A percentile compares a stretch with the other conserved stretches of the same genome.
phyloP scores from a whole-genome alignment of 805 yeast species.

The Candida schatavii region DNA sequence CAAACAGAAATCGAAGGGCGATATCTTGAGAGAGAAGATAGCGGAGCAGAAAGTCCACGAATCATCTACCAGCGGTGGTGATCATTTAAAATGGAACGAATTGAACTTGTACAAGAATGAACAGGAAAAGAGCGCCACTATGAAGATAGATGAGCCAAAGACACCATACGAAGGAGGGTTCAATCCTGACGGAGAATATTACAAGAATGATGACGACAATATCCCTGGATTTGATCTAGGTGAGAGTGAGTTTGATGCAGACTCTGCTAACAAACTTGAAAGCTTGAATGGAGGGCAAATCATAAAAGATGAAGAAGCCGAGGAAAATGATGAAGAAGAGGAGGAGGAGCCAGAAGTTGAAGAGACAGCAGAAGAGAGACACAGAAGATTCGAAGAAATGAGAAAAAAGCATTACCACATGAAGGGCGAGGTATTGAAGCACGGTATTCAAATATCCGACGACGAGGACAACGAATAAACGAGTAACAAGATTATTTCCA shows the following conservation, averaged over 20 bases:
- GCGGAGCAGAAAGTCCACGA: slow-evolving; percentile 33
- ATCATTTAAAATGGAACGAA: slow-evolving; percentile 80
- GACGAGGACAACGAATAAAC: slow-evolving; percentile 19
- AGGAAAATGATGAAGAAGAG: slow-evolving; percentile 30
- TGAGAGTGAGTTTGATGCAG: slow-evolving; percentile 47
- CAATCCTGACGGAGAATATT: slow-evolving; percentile 77
- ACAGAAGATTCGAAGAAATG: slow-evolving; percentile 68
- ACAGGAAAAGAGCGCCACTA: slow-evolving; percentile 66
- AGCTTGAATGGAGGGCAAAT: slow-evolving; percentile 41
- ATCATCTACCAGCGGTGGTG: slow-evolving; percentile 11
- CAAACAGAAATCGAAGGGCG: slow-evolving; percentile 38
- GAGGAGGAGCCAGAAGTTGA: slow-evolving; percentile 36
- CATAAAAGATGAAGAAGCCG: slow-evolving; percentile 20
- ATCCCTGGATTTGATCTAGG: slow-evolving; percentile 57
- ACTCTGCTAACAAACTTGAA: slow-evolving; percentile 12
- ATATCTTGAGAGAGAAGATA: slow-evolving; percentile 43
- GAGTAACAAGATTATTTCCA: not conserved
- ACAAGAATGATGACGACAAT: slow-evolving; percentile 62
- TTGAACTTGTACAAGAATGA: slow-evolving; percentile 70
- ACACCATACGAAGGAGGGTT: slow-evolving; percentile 93
- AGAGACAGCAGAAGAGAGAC: slow-evolving; percentile 57
- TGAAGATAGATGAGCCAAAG: slow-evolving; percentile 92
- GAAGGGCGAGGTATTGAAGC: slow-evolving; percentile 47
- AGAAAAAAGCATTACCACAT: slow-evolving; percentile 77
- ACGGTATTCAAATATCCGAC: slow-evolving; percentile 24